Evolutionary conservation across 2,329 filamentous ascomycete species (phyloP).

Genomic region (Aspergillaceae sp.): DNA sequence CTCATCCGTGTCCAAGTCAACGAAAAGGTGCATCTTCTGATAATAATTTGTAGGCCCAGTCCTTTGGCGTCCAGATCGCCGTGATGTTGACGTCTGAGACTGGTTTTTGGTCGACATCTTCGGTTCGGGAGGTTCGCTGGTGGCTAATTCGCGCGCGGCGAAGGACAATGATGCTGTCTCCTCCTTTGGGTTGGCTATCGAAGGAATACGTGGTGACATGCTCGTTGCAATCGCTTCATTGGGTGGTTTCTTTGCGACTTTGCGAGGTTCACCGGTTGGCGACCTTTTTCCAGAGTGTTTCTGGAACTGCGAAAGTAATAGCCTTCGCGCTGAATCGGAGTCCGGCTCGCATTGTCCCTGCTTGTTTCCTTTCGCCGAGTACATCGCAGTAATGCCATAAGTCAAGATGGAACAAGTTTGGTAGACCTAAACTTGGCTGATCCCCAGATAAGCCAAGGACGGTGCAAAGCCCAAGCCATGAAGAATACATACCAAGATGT

Average conservation of each 20-base stretch:
- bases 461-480: not conserved
- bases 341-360: not conserved
- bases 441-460: too few species aligned
- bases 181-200: too few species aligned
- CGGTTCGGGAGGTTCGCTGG: not conserved
- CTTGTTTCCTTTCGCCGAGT: not conserved
- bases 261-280: not conserved
- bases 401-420: too few species aligned
- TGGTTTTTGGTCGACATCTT: not conserved
- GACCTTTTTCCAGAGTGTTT: conserved; percentile 4
- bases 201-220: too few species aligned
- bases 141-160: too few species aligned
- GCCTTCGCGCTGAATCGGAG: not conserved
- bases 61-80: conserved; percentile 21
- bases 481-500: not conserved
- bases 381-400: too few species aligned
- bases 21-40: conserved; percentile 9
- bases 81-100: conserved; percentile 1
- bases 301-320: conserved; percentile 20
- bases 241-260: not conserved
- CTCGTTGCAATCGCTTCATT: too few species aligned
- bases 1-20: conserved; percentile 8
- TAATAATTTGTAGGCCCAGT: conserved; percentile 26
- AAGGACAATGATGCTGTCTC: too few species aligned
- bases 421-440: too few species aligned